Evolutionary conservation across 768 basidiomycete species (phyloP), one percentile per base, ranked within the genome.

Genomic region (Kwoniella sp.): DNA sequence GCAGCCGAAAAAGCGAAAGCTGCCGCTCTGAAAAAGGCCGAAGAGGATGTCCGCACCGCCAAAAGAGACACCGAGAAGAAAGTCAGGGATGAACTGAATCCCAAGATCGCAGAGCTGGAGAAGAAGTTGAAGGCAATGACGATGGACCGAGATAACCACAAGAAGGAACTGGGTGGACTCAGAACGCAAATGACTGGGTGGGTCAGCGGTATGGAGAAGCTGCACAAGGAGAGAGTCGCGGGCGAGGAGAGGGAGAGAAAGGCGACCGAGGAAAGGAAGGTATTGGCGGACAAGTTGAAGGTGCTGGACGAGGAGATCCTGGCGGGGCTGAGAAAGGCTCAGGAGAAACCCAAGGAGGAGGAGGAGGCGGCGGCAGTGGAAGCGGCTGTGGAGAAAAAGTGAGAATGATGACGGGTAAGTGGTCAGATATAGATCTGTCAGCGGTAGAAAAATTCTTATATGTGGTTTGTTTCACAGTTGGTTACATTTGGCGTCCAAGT

Each of bases 241-340:
- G 67, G 53, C 11, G 61, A 62, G 17, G 64, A 63, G n/a, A 59
- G 45, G 48, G 69, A 70, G 45, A 54, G 30, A 22, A 63, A 66
- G 52, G 65, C 65, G 7, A 30, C 45, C 8, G 69, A 72, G 48
- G 61, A 66, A 5, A 31, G 67, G 25, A 48, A 51, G 61, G 47
- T 12, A 31, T 4, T 56, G 13, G 67, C 55, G 13, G 63, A 30
- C 4, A 72, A 68, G 45, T 48, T 69, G 25, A 56, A 58, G 37
- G 65, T 61, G 56, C 29, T 72, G 31, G 70, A 72, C 37, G 47
- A 53, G 37, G 50, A 66, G 37, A 72, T 72, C 25, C 28, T 72
- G 57, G 58, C 61, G 9, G 64, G 62, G 23, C 50, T 72, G 47
- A 68, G 53, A 38, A 50, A 53, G 22, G 55, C 56, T 30, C 38